Evolutionary conservation across 192 early-diverging fungal species (phyloP), one percentile per base, ranked within the genome.

Genomic region (Linderina pennispora): DNA sequence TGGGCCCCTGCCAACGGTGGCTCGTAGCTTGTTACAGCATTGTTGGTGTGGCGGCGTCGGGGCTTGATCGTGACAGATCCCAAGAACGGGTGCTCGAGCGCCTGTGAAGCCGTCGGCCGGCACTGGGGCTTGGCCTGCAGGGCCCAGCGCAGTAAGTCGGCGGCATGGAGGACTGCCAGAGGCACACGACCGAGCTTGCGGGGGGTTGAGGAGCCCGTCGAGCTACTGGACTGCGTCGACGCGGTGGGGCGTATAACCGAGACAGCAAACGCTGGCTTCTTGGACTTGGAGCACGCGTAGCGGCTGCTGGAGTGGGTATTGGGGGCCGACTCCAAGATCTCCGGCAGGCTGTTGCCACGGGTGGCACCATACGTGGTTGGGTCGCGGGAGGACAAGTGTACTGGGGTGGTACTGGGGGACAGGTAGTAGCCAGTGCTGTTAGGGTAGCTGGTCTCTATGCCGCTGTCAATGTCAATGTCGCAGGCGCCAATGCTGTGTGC

Each of bases 51-150:
- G 11, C 41, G 52, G 20, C 28, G 41, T 36, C 46, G 33, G 3
- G 43, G 42, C 28, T 40, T 46, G 36, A 61, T 40, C 21, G 48
- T 50, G 14, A 55, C 19, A 1, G 53, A 51, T 14, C 34, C 46
- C 40, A 88, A 43, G 18, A 84, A 80, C 32, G 84, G 80, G 32
- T 83, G 80, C 15, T 39, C 45, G 14, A 86, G 62, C 15, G 78
- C 65, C 39, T 78, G 64, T 4, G 49, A 54, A 0, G 82, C 78
- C 3, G 79, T 77, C 22, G 77, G 77, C 17, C 84, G 79, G 9
- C 65, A 55, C 15, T 48, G 61, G 0, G 77, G 72, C 32, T 83
- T 62, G 10, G 76, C 48, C 32, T 78, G 68, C 45, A 88, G 55
- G 45, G 80, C 63, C 47, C 62, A 62, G 25, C 52, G 62, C 18